These are phyloP conservation scores for Penicillium rolfsii DNA, from an alignment of 2,329 filamentous ascomycete genomes.

Conservation along the genomic window DNA sequence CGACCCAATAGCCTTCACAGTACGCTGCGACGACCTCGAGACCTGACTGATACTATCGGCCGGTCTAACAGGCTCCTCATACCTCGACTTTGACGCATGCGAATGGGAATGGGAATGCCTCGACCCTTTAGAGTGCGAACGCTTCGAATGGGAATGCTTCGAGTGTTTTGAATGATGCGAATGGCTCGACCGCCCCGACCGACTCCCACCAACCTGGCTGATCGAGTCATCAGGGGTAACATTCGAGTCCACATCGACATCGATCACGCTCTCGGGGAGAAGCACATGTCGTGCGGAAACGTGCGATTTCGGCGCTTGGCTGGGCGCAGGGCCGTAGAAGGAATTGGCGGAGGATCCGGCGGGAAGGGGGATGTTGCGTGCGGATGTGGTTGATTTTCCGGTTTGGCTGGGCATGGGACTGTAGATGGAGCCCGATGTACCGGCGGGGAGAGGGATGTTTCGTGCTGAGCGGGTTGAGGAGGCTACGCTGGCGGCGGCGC, in stretches of 20 bases:
- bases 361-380: conserved; percentile 34
- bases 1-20: conserved; percentile 36
- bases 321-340: conserved; percentile 30
- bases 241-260: conserved; percentile 53
- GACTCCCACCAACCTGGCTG: conserved; percentile 60
- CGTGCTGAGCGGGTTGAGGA: conserved; percentile 42
- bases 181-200: conserved; percentile 31
- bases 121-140: too few species aligned
- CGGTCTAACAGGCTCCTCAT: conserved; percentile 44
- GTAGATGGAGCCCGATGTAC: conserved; percentile 33
- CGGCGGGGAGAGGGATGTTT: conserved; percentile 42
- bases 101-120: conserved; percentile 31
- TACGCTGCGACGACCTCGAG: conserved; percentile 38
- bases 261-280: conserved; percentile 38
- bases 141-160: conserved; percentile 18
- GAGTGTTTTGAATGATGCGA: conserved; percentile 33
- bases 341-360: conserved; percentile 34
- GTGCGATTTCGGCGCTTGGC: conserved; percentile 23
- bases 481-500: conserved; percentile 17
- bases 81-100: conserved; percentile 39
- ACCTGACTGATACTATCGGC: conserved; percentile 48
- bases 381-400: conserved; percentile 19
- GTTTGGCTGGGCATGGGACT: conserved; percentile 25
- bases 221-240: conserved; percentile 81
- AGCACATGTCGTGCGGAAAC: conserved; percentile 34